These are phyloP conservation scores for Iris macrosiphon DNA, from an alignment of 106 monocot genomes.

Conservation along the genomic window DNA sequence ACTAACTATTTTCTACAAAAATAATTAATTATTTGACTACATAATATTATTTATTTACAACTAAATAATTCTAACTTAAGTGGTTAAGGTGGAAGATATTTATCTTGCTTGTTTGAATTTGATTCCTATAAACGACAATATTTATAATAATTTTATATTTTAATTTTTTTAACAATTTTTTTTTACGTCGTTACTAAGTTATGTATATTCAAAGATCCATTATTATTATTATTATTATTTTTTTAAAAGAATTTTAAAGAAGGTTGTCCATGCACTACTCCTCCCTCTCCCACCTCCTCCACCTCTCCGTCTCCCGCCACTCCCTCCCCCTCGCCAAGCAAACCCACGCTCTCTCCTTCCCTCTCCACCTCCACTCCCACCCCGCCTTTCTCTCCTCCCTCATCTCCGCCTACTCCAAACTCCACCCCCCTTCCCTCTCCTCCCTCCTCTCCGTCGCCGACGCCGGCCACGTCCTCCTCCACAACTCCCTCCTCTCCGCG, in stretches of 20 bases:
- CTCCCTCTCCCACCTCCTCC: constrained; percentile 10
- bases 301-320: background rate
- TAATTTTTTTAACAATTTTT: too few relatives aligned
- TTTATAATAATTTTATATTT: too few relatives aligned
- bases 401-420: constrained; percentile 39
- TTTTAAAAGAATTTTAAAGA: too few relatives aligned
- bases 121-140: too few relatives aligned
- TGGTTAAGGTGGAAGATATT: too few relatives aligned
- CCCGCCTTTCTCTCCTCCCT: constrained; percentile 19
- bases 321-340: constrained; percentile 12
- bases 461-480: constrained; percentile 12
- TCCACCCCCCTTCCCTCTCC: constrained; percentile 15
- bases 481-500: constrained; percentile 54
- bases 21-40: too few relatives aligned
- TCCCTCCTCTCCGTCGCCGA: constrained; percentile 5
- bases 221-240: background rate
- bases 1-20: too few relatives aligned
- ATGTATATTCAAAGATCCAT: background rate
- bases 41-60: too few relatives aligned
- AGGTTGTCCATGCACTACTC: background rate
- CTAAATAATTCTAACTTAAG: too few relatives aligned
- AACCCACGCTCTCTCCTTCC: constrained; percentile 19
- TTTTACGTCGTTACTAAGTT: background rate
- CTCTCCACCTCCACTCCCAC: constrained; percentile 16
- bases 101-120: too few relatives aligned